Evolutionary conservation across 345 rosid genomes (phyloP).

Genomic region (Pistacia vera): DNA sequence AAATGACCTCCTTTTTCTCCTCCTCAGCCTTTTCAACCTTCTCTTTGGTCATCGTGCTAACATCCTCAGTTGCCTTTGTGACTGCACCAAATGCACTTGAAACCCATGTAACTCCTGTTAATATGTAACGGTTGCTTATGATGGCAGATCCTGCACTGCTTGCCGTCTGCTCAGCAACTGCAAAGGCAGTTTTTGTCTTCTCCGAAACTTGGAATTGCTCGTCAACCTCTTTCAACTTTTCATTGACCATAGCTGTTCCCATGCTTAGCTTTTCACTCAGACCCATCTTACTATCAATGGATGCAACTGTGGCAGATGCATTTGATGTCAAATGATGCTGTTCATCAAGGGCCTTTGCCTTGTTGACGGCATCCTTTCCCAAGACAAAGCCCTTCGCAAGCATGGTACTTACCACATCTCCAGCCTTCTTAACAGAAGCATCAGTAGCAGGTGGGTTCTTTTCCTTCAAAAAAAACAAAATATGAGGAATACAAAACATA

Average conservation of each 20-base stretch:
- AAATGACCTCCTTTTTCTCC: conserved; percentile 30
- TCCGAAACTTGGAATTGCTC: conserved; percentile 41
- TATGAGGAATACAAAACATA: background rate
- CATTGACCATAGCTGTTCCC: conserved; percentile 42
- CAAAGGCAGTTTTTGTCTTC: conserved; percentile 38
- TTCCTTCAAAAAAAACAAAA: conserved; percentile 19
- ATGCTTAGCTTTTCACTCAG: conserved; percentile 39
- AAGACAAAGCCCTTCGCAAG: conserved; percentile 55
- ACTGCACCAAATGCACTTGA: conserved; percentile 41
- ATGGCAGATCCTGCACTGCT: conserved; percentile 40
- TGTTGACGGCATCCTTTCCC: conserved; percentile 54
- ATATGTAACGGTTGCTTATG: conserved; percentile 41
- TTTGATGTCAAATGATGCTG: conserved; percentile 41
- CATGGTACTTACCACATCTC: conserved; percentile 59
- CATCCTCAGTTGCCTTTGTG: conserved; percentile 45
- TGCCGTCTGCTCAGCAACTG: conserved; percentile 48
- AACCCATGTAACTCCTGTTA: conserved; percentile 46
- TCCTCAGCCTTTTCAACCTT: conserved; percentile 45
- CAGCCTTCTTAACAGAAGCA: conserved; percentile 46
- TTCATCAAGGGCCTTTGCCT: conserved; percentile 52
- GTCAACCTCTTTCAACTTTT: conserved; percentile 46
- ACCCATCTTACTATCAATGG: conserved; percentile 41
- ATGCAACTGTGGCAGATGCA: conserved; percentile 49
- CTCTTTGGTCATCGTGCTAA: conserved; percentile 40
- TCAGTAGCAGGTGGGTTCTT: conserved; percentile 16